Evolutionary conservation across 768 basidiomycete species (phyloP).

Genomic region (Candolleomyces aberdarensis): DNA sequence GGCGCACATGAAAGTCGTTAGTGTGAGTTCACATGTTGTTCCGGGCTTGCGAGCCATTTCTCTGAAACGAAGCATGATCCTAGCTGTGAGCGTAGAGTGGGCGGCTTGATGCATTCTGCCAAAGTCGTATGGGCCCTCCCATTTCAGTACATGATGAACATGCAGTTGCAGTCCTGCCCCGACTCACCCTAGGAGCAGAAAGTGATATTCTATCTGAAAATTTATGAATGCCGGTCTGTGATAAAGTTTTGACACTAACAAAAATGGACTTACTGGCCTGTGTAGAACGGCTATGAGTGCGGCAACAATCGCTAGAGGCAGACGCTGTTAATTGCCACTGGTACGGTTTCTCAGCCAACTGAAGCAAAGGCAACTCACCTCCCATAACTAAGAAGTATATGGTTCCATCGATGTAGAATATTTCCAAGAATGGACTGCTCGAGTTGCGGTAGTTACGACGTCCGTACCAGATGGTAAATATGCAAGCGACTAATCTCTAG

Average conservation of each 20-base stretch:
- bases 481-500: not conserved
- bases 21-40: too few relatives aligned
- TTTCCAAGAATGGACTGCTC: not conserved
- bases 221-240: not conserved
- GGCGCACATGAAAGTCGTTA: too few relatives aligned
- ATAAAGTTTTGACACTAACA: not conserved
- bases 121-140: not conserved
- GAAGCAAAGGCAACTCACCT: too few relatives aligned
- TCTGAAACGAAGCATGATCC: not conserved
- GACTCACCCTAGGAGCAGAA: not conserved
- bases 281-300: not conserved
- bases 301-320: not conserved
- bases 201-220: not conserved
- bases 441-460: not conserved
- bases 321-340: too few relatives aligned
- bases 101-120: not conserved
- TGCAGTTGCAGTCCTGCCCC: not conserved
- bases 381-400: not conserved
- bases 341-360: too few relatives aligned
- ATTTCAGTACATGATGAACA: not conserved
- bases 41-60: not conserved
- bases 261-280: not conserved
- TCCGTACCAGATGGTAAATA: constrained; percentile 3
- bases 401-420: not conserved
- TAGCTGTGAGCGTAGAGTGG: not conserved